Base-by-base conservation (phyloP, 1,284 basidiomycete genomes). In the Coniferiporia weirii region DNA sequence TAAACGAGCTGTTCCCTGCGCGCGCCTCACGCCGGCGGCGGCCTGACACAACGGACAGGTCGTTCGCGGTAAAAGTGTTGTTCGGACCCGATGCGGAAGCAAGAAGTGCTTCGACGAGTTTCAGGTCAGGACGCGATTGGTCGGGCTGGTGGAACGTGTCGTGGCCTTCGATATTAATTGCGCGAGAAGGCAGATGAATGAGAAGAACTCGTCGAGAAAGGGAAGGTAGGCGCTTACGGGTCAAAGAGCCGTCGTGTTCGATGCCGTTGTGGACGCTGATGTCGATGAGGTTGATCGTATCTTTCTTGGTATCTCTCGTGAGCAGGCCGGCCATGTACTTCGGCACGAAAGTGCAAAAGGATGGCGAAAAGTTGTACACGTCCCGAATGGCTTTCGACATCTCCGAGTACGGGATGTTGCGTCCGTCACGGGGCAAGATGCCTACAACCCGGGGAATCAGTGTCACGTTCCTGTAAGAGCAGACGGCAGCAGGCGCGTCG, bases 171-270 rank as follows among this genome's bases (percentile, higher is more conserved):
- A 40, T 10, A 40, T 40, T 9, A 57, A 38, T 47, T 44, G 19
- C 43, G 35, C 17, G 7, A 47, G 43, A 47, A 19, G 40, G 47
- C 15, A 38, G 27, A 19, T 32, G 51, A 51, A 44, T 12, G 15
- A 50, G 27, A 27, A 27, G 27, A 27, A 27, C 27, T 27, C 27
- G 27, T 27, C 27, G 27, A 27, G 32, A 32, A 34, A 46, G 15
- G 36, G 43, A 57, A 17, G 13, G 10, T 17, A 27, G 15, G 15
- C 34, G 76, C 82, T 55, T 68, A 90, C 89, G 80, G 43, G 79
- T 79, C 27, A 91, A 73, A 2, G 87, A 90, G 0, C 75, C 88
- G 64, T 91, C 89, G 64, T 91, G 89, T 65, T 91, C 89, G 60
- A 91, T 91, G 9, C 83, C 83, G 63, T 89, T 90, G 69, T 91